Evolutionary conservation across 2,329 filamentous ascomycete genomes (phyloP), one percentile per base, ranked within the genome.

Genomic region (Ceratocystis albifundus): DNA sequence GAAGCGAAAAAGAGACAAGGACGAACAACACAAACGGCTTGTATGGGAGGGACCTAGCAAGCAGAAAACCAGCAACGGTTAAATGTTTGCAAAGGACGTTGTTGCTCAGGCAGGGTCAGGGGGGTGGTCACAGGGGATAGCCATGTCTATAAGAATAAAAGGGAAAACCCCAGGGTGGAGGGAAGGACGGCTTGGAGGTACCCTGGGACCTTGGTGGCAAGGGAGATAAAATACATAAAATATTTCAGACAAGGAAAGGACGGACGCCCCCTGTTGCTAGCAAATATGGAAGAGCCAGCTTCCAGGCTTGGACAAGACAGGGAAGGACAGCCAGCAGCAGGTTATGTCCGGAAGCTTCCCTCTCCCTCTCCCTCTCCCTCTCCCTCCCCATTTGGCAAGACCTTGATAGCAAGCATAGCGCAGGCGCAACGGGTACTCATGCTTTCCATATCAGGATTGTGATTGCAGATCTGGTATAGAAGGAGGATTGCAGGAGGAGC

Each of bases 31-130:
- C 8, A 59, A 36, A 59, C 55, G 28, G 61, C 61, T 50, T 46
- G 25, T 48, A n/a, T 63, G 61, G 61, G 61, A 46, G 20, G 61
- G 61, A 59, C 55, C 55, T 15, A 59, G 61, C 15, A 48, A 45
- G 46, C 15, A 59, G 61, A 25, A 48, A 45, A 28, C 25, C 44
- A 63, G 25, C 61, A 63, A 63, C 61, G 61, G 44, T 63, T 63
- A 63, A 63, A 63, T 63, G 61, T 32, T 46, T 50, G 61, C 46
- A 63, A 3, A 32, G 61, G 25, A 10, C 36, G 61, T 63, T 48
- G 25, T 45, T 59, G 55, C 55, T 59, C 55, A 59, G 55, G 55
- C 30, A 59, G 55, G 55, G 55, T 32, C 55, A 59, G 53, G 53
- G 53, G 55, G 12, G 7, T 32, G 12, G 36, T 32, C 55, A 15